These are phyloP conservation scores for Metrosideros polymorpha DNA, from an alignment of 441 rosid species.

Conservation along the genomic window DNA sequence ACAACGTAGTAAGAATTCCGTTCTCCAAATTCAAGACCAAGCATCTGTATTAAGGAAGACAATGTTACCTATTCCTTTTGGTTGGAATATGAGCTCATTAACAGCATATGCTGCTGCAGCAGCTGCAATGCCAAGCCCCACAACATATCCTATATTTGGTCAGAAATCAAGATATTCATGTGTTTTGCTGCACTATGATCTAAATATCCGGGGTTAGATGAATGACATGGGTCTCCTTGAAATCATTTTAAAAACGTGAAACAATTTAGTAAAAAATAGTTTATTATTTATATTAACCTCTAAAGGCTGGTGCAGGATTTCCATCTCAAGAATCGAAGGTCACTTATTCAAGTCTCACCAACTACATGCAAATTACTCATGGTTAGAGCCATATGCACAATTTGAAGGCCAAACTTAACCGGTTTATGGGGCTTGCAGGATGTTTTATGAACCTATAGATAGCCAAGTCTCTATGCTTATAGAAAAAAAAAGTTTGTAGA, in stretches of 20 bases:
- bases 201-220: not conserved
- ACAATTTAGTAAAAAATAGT: not conserved
- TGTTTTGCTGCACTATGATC: not conserved
- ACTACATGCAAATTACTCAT: not conserved
- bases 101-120: not conserved
- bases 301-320: not conserved
- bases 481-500: no score
- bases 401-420: not conserved
- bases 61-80: not conserved
- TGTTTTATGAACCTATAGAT: no score
- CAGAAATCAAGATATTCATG: not conserved
- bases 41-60: no score
- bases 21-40: not conserved
- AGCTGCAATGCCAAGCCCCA: not conserved
- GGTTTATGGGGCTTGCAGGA: not conserved
- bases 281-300: not conserved
- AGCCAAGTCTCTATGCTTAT: no score
- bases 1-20: not conserved
- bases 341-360: not conserved
- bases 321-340: no score
- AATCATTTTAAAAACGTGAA: not conserved
- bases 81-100: not conserved
- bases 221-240: not conserved
- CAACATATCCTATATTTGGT: no score
- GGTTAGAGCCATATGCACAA: not conserved